phyloP scores from a whole-genome alignment of 108 stramenopile species.

The Parietichytrium sp. region DNA sequence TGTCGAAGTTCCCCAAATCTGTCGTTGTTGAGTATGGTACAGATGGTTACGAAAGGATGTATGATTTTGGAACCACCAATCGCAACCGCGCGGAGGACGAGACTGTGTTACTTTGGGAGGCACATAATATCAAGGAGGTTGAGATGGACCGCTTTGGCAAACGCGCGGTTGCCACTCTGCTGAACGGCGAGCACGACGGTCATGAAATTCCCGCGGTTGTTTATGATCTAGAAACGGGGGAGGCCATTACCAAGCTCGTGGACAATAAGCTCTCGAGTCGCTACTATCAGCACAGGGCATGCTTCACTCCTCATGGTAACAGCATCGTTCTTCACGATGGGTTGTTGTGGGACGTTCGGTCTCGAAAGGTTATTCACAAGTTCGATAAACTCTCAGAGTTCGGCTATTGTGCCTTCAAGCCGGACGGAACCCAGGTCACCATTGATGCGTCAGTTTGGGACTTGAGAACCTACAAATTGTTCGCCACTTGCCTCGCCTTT shows the following conservation, averaged over 20 bases:
- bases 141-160: neutral
- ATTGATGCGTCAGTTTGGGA: slow-evolving; percentile 28
- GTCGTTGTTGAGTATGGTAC: neutral
- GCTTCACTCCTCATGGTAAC: slow-evolving; percentile 26
- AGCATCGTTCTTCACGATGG: slow-evolving; percentile 28
- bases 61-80: neutral
- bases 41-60: neutral
- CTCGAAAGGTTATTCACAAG: slow-evolving; percentile 2
- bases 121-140: neutral
- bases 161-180: neutral
- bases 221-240: slow-evolving; percentile 9
- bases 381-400: slow-evolving; percentile 21
- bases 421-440: slow-evolving; percentile 7
- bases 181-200: neutral
- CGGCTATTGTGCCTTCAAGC: neutral
- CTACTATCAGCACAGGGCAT: neutral
- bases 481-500: slow-evolving; percentile 12
- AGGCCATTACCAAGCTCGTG: neutral
- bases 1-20: neutral
- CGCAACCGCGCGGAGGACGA: neutral
- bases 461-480: slow-evolving; percentile 25
- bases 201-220: neutral
- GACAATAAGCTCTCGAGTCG: neutral
- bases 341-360: neutral
- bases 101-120: neutral